Evolutionary conservation across 257 asterid genomes (phyloP).

Genomic region (Solanum dulcamara): DNA sequence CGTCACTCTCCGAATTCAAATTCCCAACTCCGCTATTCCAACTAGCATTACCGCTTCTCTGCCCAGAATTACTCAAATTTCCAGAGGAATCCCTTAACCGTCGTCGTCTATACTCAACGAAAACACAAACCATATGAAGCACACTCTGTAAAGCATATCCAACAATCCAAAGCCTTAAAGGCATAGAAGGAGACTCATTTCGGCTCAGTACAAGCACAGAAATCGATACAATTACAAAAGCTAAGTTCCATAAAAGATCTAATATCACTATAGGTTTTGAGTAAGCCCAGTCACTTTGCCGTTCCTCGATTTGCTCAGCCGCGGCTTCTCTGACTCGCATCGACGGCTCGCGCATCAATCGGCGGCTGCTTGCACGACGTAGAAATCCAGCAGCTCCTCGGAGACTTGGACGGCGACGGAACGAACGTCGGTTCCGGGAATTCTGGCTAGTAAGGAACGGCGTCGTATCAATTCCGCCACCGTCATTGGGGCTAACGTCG

Average conservation of each 20-base stretch:
- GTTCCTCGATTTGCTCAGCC: constrained; percentile 56
- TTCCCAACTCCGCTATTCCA: constrained; percentile 25
- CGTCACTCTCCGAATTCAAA: constrained; percentile 71
- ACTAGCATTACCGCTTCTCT: constrained; percentile 16
- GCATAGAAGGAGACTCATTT: constrained; percentile 22
- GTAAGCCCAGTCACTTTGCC: constrained; percentile 91
- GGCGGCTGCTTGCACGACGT: constrained; percentile 38
- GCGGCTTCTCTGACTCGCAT: constrained; percentile 39
- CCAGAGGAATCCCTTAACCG: constrained; percentile 20
- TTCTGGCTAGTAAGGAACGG: constrained; percentile 48
- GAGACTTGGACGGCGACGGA: constrained; percentile 54
- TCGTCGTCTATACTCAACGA: constrained; percentile 55
- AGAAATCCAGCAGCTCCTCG: constrained; percentile 36
- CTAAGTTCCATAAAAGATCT: constrained; percentile 76
- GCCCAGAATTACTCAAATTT: constrained; percentile 9
- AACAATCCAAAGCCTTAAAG: constrained; percentile 32
- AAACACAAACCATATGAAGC: constrained; percentile 35
- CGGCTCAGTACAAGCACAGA: constrained; percentile 25
- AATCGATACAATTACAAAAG: constrained; percentile 36
- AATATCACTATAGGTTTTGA: constrained; percentile 74
- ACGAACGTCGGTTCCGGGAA: constrained; percentile 40
- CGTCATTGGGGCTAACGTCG: constrained; percentile 2
- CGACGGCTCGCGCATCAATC: constrained; percentile 37
- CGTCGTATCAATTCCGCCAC: constrained; percentile 21
- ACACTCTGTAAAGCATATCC: constrained; percentile 36